Conservation (phyloP, 352 stramenopile species). For the Globisporangium spinosum region DNA sequence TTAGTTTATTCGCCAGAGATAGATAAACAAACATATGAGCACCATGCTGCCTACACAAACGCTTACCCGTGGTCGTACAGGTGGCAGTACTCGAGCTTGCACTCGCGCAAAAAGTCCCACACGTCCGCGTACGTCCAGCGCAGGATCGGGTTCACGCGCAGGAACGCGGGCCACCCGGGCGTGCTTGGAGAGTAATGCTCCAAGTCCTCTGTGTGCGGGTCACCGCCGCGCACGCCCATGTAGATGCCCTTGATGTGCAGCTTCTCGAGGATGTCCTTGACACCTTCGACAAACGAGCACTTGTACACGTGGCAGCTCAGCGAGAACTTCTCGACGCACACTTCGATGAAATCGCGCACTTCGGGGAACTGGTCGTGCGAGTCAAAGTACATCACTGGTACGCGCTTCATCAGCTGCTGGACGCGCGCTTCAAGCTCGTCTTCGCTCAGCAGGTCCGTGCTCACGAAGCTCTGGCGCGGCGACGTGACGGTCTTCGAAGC, state of each 20-base stretch:
- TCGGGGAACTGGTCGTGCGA: conserved; percentile 94
- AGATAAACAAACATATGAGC: not conserved
- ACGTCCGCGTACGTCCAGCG: conserved; percentile 95
- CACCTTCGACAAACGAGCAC: conserved; percentile 91
- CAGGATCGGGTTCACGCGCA: conserved; percentile 98
- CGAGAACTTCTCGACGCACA: conserved; percentile 49
- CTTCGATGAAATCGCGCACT: conserved; percentile 86
- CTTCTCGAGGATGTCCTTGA: conserved; percentile 88
- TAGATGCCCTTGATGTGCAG: conserved; percentile 86
- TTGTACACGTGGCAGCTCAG: conserved; percentile 79
- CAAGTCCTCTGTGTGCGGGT: conserved; percentile 91
- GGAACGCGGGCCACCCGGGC: conserved; percentile 92
- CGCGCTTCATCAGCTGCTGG: conserved; percentile 34
- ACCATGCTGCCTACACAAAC: not conserved
- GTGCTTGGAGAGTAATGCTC: conserved; percentile 85
- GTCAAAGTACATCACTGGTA: conserved; percentile 96
- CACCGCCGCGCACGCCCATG: conserved; percentile 88
- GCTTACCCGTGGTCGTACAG: conserved; percentile 89
- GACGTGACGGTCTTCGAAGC: conserved; percentile 50
- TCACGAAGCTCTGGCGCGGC: conserved; percentile 54
- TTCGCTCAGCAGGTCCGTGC: conserved; percentile 40
- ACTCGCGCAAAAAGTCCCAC: conserved; percentile 91
- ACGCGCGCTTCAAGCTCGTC: conserved; percentile 53
- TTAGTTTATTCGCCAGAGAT: not conserved
- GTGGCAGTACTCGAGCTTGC: conserved; percentile 83